Percentiles rank a stretch among this genome's conserved stretches.
These are phyloP conservation scores for Ajuga reptans DNA, from an alignment of 305 asterid species.

Conservation along the genomic window DNA sequence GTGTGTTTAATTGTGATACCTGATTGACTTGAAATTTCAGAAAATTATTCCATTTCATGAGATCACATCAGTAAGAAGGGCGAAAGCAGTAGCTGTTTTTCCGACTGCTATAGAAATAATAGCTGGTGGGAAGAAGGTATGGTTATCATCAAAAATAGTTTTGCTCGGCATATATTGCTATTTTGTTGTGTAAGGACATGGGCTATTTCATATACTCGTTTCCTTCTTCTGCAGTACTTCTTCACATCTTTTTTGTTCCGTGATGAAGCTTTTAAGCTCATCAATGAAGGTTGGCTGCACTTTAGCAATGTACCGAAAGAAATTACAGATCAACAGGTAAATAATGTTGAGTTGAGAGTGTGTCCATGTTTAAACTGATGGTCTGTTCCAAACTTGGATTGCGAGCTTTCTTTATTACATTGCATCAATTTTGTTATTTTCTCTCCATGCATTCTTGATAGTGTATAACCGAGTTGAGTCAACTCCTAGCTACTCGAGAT, in stretches of 20 bases:
- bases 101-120: conserved; percentile 92
- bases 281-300: conserved; percentile 78
- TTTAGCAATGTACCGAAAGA: conserved; percentile 41
- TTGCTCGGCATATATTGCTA: neutral
- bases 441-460: neutral
- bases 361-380: conserved; percentile 8
- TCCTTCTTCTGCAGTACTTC: conserved; percentile 60
- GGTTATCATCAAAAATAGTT: conserved; percentile 7
- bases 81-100: conserved; percentile 83
- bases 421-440: conserved; percentile 5
- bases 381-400: conserved; percentile 16
- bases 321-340: conserved; percentile 57
- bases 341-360: conserved; percentile 6
- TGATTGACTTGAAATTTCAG: conserved; percentile 35
- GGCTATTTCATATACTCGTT: conserved; percentile 3
- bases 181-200: neutral
- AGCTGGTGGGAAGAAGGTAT: conserved; percentile 86
- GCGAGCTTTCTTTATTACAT: conserved; percentile 16
- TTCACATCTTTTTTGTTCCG: conserved; percentile 94
- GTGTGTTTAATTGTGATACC: conserved; percentile 10
- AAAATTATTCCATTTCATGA: conserved; percentile 71
- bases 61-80: conserved; percentile 73
- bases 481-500: neutral
- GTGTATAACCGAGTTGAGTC: neutral
- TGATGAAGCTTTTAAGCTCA: conserved; percentile 92